phyloP scores from a whole-genome alignment of 257 asterid genomes.

The Solanum appendiculatum region DNA sequence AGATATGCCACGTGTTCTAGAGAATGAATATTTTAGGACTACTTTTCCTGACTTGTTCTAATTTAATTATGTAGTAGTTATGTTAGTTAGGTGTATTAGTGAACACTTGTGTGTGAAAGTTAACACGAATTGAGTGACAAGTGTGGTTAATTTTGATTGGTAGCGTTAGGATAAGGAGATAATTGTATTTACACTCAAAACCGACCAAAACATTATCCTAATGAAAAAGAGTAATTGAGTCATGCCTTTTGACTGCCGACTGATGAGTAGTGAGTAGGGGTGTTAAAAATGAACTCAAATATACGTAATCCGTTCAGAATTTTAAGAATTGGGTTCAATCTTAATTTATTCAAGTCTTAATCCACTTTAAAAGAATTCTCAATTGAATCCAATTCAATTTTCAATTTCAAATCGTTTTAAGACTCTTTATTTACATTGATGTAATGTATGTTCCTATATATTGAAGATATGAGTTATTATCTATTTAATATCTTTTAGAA shows the following conservation, averaged over 20 bases:
- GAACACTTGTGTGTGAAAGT: background rate
- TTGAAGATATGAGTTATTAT: too few relatives aligned
- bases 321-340: too few relatives aligned
- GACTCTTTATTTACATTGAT: too few relatives aligned
- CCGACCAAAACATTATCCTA: background rate
- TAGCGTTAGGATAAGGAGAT: background rate
- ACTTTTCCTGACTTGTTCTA: background rate
- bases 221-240: background rate
- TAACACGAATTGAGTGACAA: background rate
- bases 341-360: too few relatives aligned
- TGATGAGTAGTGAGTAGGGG: background rate
- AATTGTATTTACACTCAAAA: background rate
- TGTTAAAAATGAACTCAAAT: too few relatives aligned
- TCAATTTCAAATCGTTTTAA: too few relatives aligned
- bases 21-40: background rate
- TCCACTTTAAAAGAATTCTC: too few relatives aligned
- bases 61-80: background rate
- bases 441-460: too few relatives aligned
- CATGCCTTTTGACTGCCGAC: background rate
- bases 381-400: too few relatives aligned
- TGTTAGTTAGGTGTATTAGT: background rate
- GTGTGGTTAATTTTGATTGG: background rate
- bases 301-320: too few relatives aligned
- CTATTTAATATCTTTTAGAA: too few relatives aligned
- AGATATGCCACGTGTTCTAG: background rate